These are phyloP conservation scores for Pelargonium nanum DNA, from an alignment of 345 rosid species.

Conservation along the genomic window DNA sequence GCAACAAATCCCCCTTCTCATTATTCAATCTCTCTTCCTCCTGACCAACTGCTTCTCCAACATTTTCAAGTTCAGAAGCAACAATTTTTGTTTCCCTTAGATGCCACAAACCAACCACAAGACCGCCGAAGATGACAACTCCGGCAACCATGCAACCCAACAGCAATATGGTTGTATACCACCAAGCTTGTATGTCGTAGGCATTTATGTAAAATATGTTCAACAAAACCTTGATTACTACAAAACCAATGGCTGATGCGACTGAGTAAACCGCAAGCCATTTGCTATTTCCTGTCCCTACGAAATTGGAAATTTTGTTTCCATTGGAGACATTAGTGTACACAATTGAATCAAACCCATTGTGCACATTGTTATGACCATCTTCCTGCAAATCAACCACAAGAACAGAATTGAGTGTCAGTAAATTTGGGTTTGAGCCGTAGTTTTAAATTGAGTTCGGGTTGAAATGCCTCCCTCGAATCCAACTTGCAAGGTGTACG, in stretches of 20 bases:
- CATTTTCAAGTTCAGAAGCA: constrained; percentile 1
- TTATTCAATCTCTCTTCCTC: constrained; percentile 5
- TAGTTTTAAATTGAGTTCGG: too few species aligned
- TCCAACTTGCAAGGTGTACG: too few species aligned
- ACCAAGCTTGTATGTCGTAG: constrained; percentile 21
- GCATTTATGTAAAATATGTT: constrained; percentile 28
- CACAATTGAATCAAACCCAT: constrained; percentile 3
- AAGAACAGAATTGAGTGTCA: not conserved
- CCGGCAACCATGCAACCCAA: constrained; percentile 27
- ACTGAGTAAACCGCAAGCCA: constrained; percentile 32
- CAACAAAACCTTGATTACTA: constrained; percentile 11
- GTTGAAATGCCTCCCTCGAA: too few species aligned
- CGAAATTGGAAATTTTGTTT: constrained; percentile 28
- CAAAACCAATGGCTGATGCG: constrained; percentile 24
- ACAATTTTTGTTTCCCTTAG: constrained; percentile 20
- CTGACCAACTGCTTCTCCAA: not conserved
- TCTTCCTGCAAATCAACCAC: constrained; percentile 25
- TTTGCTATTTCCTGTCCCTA: constrained; percentile 26
- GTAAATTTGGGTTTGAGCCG: too few species aligned
- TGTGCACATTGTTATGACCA: constrained; percentile 11
- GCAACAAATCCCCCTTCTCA: not conserved
- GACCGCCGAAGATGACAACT: constrained; percentile 27
- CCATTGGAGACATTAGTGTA: constrained; percentile 11
- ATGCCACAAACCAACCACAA: constrained; percentile 29
- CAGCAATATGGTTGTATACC: constrained; percentile 38